A percentile compares a stretch with the other conserved stretches of the same genome.
These are phyloP conservation scores for Heterobasidion parviporum DNA, from an alignment of 1,284 basidiomycete species.

Conservation along the genomic window DNA sequence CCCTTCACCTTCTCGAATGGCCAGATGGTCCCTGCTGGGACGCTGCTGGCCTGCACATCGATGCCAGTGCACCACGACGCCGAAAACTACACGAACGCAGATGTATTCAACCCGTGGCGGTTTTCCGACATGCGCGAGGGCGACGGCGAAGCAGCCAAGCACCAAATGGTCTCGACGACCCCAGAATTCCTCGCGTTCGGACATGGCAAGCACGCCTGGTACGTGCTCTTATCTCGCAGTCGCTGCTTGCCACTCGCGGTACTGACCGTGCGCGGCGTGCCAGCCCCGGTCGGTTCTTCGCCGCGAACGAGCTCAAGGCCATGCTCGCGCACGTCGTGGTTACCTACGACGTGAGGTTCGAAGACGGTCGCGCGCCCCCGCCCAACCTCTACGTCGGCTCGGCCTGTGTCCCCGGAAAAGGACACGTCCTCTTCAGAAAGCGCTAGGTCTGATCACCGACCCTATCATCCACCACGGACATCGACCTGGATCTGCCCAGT, in stretches of 20 bases:
- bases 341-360: conserved; percentile 30
- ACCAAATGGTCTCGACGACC: conserved; percentile 18
- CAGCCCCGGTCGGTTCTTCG: conserved; percentile 27
- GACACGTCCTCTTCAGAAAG: not conserved
- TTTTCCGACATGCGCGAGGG: conserved; percentile 16
- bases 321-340: conserved; percentile 28
- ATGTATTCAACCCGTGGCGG: conserved; percentile 24
- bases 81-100: conserved; percentile 17
- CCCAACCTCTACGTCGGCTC: not conserved
- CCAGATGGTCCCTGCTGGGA: conserved; percentile 28
- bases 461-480: too few relatives aligned
- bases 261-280: not conserved
- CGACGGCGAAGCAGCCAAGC: conserved; percentile 10
- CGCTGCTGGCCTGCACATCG: conserved; percentile 6
- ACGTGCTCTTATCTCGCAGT: not conserved
- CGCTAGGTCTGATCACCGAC: not conserved
- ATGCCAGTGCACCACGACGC: conserved; percentile 18
- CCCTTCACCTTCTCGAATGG: conserved; percentile 35
- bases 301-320: conserved; percentile 27
- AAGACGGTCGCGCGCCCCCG: conserved; percentile 4
- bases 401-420: not conserved
- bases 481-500: too few relatives aligned
- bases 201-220: conserved; percentile 11
- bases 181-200: conserved; percentile 21
- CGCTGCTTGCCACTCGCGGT: not conserved